A percentile compares a stretch with the other conserved stretches of the same genome.
Evolutionary conservation across 1,284 basidiomycete genomes (phyloP).

Genomic region (Phylloboletellus chloephorus): DNA sequence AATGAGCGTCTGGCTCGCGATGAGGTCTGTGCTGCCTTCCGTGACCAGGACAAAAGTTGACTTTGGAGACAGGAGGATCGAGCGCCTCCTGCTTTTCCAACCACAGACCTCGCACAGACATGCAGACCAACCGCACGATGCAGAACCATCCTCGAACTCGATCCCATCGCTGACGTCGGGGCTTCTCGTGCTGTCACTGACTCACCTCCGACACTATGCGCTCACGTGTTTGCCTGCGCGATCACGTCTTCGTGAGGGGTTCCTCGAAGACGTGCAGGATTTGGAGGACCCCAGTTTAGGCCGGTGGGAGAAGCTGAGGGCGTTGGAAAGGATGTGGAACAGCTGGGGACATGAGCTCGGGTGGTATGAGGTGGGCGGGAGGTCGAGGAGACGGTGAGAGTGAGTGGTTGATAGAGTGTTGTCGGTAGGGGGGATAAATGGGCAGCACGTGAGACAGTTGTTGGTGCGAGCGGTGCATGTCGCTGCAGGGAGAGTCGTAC

Average conservation of each 20-base stretch:
- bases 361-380: conserved; percentile 39
- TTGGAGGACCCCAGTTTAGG: conserved; percentile 71
- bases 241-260: conserved; percentile 65
- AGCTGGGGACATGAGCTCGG: conserved; percentile 68
- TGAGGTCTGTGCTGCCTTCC: conserved; percentile 43
- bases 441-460: too few species aligned
- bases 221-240: conserved; percentile 48
- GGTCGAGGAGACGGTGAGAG: conserved; percentile 3
- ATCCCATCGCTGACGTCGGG: conserved; percentile 63
- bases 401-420: conserved; percentile 20
- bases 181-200: conserved; percentile 66
- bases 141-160: conserved; percentile 14
- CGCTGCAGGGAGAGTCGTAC: conserved; percentile 13
- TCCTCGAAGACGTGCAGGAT: conserved; percentile 82
- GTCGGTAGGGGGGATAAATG: too few species aligned
- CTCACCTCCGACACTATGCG: conserved; percentile 61
- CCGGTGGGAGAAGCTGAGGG: conserved; percentile 65
- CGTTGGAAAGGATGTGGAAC: conserved; percentile 89
- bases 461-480: too few species aligned
- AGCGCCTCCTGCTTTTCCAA: conserved; percentile 61
- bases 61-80: conserved; percentile 51
- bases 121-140: conserved; percentile 9
- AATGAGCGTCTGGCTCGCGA: conserved; percentile 52
- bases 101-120: conserved; percentile 27
- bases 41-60: conserved; percentile 9